These are phyloP conservation scores for Sporothrix phasma DNA, from an alignment of 2,329 filamentous ascomycete genomes.

Conservation along the genomic window DNA sequence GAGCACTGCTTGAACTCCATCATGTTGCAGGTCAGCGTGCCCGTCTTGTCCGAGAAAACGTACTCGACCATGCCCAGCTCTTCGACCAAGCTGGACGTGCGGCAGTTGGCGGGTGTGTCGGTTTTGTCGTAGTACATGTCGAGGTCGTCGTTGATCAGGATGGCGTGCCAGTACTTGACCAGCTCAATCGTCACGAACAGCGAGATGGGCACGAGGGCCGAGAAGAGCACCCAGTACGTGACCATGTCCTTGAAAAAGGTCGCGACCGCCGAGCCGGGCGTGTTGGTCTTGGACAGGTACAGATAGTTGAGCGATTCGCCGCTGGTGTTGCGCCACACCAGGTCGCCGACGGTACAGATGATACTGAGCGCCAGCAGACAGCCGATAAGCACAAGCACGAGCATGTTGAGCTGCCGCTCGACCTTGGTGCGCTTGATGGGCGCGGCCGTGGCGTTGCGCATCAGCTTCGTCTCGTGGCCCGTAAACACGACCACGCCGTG, in stretches of 20 bases:
- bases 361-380: constrained; percentile 79
- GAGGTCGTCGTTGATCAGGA: constrained; percentile 91
- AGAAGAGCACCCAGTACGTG: constrained; percentile 98
- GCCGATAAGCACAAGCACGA: constrained; percentile 80
- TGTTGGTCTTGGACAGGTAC: constrained; percentile 50
- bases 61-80: constrained; percentile 97
- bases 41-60: constrained; percentile 93
- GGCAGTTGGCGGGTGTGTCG: constrained; percentile 89
- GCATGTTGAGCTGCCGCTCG: constrained; percentile 83
- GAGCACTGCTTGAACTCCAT: constrained; percentile 97
- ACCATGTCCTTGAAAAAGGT: constrained; percentile 92
- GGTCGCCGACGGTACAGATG: constrained; percentile 82
- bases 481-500: constrained; percentile 95
- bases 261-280: constrained; percentile 46
- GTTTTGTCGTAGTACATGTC: constrained; percentile 97
- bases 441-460: constrained; percentile 94
- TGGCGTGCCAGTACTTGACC: constrained; percentile 97
- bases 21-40: constrained; percentile 81
- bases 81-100: constrained; percentile 92
- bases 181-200: constrained; percentile 96
- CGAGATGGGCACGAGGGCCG: constrained; percentile 90
- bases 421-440: constrained; percentile 98
- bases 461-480: constrained; percentile 95
- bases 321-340: constrained; percentile 62
- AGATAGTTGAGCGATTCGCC: constrained; percentile 62